A percentile compares a stretch with the other conserved stretches of the same genome.
These are phyloP conservation scores for Periconia digitata DNA, from an alignment of 2,329 filamentous ascomycete genomes.

Conservation along the genomic window DNA sequence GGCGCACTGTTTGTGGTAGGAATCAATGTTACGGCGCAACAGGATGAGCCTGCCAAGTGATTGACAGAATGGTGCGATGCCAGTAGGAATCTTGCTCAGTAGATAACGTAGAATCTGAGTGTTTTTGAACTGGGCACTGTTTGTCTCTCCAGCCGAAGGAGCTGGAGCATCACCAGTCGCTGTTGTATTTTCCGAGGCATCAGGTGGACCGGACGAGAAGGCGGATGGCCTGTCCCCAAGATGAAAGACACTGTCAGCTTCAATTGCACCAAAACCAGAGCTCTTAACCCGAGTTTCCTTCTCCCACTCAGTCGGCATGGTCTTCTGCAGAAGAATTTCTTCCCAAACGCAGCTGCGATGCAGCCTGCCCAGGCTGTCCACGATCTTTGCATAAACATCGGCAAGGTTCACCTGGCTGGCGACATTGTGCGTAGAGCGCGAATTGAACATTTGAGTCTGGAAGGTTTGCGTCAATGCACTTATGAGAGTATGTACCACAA, in stretches of 20 bases:
- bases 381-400: conserved; percentile 76
- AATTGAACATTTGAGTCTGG: conserved; percentile 62
- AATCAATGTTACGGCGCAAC: conserved; percentile 71
- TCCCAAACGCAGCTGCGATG: conserved; percentile 83
- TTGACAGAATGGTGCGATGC: conserved; percentile 84
- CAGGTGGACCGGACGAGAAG: conserved; percentile 16
- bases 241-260: conserved; percentile 44
- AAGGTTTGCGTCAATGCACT: conserved; percentile 76
- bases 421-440: conserved; percentile 63
- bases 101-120: conserved; percentile 75
- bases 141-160: conserved; percentile 20
- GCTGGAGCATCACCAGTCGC: conserved; percentile 6
- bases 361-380: conserved; percentile 74
- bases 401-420: conserved; percentile 80
- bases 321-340: conserved; percentile 72
- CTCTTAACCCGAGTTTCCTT: conserved; percentile 48
- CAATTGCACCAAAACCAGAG: conserved; percentile 41
- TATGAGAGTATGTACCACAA: conserved; percentile 74
- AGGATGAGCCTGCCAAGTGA: conserved; percentile 80
- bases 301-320: conserved; percentile 71
- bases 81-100: conserved; percentile 74
- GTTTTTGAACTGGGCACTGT: conserved; percentile 65
- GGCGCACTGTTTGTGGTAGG: conserved; percentile 62
- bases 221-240: conserved; percentile 27
- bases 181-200: conserved; percentile 13